phyloP scores from a whole-genome alignment of 495 filamentous ascomycete genomes.

The Ascobolus immersus region DNA sequence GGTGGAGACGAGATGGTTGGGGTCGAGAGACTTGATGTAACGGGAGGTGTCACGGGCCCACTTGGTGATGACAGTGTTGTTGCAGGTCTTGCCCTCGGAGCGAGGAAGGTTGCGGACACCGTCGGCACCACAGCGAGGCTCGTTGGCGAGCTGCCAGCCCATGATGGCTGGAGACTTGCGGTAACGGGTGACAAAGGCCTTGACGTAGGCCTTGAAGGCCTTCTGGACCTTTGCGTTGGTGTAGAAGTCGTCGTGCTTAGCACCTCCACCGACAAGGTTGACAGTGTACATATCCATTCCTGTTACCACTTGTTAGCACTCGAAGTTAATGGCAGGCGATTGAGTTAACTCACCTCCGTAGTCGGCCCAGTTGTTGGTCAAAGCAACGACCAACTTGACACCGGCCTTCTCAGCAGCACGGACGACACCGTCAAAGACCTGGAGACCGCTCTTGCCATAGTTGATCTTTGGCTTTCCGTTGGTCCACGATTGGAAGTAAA shows the following conservation, averaged over 20 bases:
- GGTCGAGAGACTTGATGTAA: constrained; percentile 27
- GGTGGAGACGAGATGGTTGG: constrained; percentile 26
- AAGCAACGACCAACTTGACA: constrained; percentile 29
- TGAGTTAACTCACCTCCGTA: not conserved
- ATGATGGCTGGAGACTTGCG: constrained; percentile 24
- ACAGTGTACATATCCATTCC: constrained; percentile 28
- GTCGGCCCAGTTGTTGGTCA: constrained; percentile 30
- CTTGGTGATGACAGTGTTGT: constrained; percentile 17
- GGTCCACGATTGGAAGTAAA: constrained; percentile 25
- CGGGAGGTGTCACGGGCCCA: constrained; percentile 25
- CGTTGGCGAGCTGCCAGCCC: constrained; percentile 32
- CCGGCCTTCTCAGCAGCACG: constrained; percentile 27
- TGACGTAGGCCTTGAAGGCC: constrained; percentile 22
- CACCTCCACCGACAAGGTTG: constrained; percentile 21
- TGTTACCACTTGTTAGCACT: constrained; percentile 11
- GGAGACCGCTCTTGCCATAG: constrained; percentile 27
- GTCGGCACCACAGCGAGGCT: constrained; percentile 25
- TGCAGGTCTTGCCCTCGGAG: constrained; percentile 17
- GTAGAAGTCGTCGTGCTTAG: constrained; percentile 26
- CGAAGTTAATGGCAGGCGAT: not conserved
- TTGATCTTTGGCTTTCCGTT: constrained; percentile 15
- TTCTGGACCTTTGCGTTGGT: constrained; percentile 18
- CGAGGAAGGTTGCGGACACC: constrained; percentile 18
- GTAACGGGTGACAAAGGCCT: constrained; percentile 25
- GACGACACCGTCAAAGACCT: constrained; percentile 34